phyloP scores from a whole-genome alignment of 1,139 yeast species.

The Wickerhamomyces sp. region DNA sequence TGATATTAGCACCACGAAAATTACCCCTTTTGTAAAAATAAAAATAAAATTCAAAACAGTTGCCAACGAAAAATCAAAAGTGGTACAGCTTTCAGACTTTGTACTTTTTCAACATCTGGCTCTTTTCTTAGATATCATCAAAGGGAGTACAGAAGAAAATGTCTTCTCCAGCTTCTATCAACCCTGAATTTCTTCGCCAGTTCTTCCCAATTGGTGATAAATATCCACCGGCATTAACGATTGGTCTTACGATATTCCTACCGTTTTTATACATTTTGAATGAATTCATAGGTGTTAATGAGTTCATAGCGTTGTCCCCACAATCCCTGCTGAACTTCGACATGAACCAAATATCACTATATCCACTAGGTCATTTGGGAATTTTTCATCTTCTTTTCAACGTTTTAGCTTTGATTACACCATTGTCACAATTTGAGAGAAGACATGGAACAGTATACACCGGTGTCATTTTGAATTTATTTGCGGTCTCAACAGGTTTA shows the following conservation, averaged over 20 bases:
- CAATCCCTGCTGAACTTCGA: slow-evolving; percentile 52
- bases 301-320: slow-evolving; percentile 45
- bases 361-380: slow-evolving; percentile 65
- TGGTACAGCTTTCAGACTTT: no score
- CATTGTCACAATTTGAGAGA: slow-evolving; percentile 66
- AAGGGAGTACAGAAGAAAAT: not conserved
- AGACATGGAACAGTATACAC: slow-evolving; percentile 84
- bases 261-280: slow-evolving; percentile 36
- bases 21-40: no score
- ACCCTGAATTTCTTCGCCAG: slow-evolving; percentile 1
- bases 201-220: slow-evolving; percentile 25
- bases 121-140: not conserved
- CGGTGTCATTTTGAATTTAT: slow-evolving; percentile 70
- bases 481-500: slow-evolving; percentile 68
- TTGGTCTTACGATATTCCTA: slow-evolving; percentile 57
- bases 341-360: slow-evolving; percentile 63
- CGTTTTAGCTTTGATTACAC: slow-evolving; percentile 50
- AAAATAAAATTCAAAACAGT: no score
- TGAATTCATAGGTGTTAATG: slow-evolving; percentile 28
- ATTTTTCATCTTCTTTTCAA: slow-evolving; percentile 63
- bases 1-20: no score
- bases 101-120: not conserved
- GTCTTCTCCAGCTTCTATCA: slow-evolving; percentile 2
- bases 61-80: no score
- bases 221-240: slow-evolving; percentile 60